These are phyloP conservation scores for Sclerotinia subarctica DNA, from an alignment of 2,329 filamentous ascomycete genomes.

Conservation along the genomic window DNA sequence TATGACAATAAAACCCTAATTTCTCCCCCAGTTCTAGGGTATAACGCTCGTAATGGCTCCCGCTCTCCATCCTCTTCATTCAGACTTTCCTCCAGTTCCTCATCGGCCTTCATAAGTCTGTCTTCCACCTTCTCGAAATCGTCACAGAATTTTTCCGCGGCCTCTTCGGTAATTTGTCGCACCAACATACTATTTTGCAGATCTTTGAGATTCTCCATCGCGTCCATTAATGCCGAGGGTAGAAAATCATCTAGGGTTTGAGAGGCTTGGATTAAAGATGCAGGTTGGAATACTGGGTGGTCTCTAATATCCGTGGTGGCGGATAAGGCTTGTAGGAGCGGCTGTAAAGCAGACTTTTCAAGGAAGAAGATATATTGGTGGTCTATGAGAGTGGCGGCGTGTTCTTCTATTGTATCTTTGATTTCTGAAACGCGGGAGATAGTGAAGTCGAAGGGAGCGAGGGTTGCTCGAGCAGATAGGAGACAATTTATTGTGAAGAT, in stretches of 20 bases:
- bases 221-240: constrained; percentile 89
- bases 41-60: constrained; percentile 35
- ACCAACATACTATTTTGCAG: constrained; percentile 71
- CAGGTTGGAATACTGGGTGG: constrained; percentile 58
- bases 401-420: constrained; percentile 52
- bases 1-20: constrained; percentile 39
- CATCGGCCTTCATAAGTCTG: constrained; percentile 57
- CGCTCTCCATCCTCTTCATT: constrained; percentile 30
- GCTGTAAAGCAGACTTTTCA: constrained; percentile 67
- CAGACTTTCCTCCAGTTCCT: constrained; percentile 38
- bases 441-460: constrained; percentile 64
- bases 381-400: constrained; percentile 57
- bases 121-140: constrained; percentile 74
- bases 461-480: constrained; percentile 52
- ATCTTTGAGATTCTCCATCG: constrained; percentile 72
- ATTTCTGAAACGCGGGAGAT: constrained; percentile 53
- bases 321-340: constrained; percentile 57
- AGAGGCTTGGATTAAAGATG: constrained; percentile 62
- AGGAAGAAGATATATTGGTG: constrained; percentile 73
- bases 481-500: constrained; percentile 75
- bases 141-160: constrained; percentile 76
- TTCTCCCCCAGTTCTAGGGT: constrained; percentile 39
- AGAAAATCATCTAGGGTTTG: constrained; percentile 85
- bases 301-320: constrained; percentile 42
- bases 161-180: constrained; percentile 74